Base-by-base conservation (phyloP, 176 grass and related monocot genomes). In the Oryza coarctata region DNA sequence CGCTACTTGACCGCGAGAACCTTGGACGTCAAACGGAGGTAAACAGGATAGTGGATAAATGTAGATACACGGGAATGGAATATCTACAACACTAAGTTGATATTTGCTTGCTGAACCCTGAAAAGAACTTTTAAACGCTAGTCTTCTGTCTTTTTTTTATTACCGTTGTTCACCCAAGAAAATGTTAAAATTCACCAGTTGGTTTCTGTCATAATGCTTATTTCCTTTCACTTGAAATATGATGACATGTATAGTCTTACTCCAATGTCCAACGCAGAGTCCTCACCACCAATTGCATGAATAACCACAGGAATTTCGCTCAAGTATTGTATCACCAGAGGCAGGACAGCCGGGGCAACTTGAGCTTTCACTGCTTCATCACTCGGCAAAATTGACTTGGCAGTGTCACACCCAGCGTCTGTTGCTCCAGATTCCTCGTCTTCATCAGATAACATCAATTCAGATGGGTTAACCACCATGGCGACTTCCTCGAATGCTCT, bases 271-370 rank as follows among this genome's bases (percentile, higher is more conserved):
- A 98, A 26, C 3, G 87, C 90, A 61, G 85, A 82, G 78, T 90
- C 80, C 70, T 93, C 79, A 6, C 96, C 96, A 43, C 96, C 93
- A 70, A 83, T 72, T 45, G 93, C 93, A 88, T 93, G 86, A 74
- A 98, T 76, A 71, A 94, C 90, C 73, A 98, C 93, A 5, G 93
- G 92, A 26, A 98, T 76, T 26, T 88, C 69, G n/a, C 88, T 93
- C 28, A 98, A 79, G 79, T 91, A 86, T 2, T 49, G 76, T 60
- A 98, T 80, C 70, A 95, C 93, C 68, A 95, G 80, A 45, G 96
- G 96, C 71, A 95, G 92, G 78, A 71, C 84, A 7, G 85, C 65
- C 63, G 96, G 92, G 45, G 74, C 67, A 77, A 73, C 52, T 14
- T 87, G 44, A 83, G 18, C 32, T 70, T 88, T 79, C 83, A 85